These are phyloP conservation scores for Bonia amplexicaulis DNA, from an alignment of 176 grass and related monocot genomes.

Conservation along the genomic window DNA sequence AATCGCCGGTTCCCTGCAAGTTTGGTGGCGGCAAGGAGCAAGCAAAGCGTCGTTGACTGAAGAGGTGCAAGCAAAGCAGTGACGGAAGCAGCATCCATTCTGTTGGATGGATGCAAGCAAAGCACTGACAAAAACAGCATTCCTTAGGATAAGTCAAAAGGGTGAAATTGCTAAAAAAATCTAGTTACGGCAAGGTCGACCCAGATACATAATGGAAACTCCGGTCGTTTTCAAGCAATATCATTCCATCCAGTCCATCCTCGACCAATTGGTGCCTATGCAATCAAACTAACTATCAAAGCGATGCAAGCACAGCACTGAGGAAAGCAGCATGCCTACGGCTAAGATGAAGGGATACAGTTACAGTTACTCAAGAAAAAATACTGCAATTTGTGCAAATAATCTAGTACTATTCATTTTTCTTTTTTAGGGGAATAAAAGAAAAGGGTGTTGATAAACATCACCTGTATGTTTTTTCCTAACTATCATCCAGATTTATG, in stretches of 20 bases:
- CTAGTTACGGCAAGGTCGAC: neutral
- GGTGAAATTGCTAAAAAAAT: neutral
- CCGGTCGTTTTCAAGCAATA: neutral
- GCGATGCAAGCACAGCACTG: neutral
- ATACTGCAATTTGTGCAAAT: neutral
- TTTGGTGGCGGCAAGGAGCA: neutral
- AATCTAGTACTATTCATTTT: no score
- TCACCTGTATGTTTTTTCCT: no score
- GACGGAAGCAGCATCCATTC: neutral
- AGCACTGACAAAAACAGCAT: neutral
- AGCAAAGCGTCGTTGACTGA: neutral
- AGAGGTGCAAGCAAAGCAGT: neutral
- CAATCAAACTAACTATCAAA: neutral
- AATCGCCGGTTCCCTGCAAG: neutral
- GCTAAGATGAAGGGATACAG: neutral
- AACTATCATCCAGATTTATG: no score
- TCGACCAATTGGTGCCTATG: neutral
- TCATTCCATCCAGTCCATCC: neutral
- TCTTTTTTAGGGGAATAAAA: no score
- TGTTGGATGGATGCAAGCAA: neutral
- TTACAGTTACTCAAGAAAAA: neutral
- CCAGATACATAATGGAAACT: neutral
- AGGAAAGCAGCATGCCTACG: neutral
- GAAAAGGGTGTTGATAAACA: no score
- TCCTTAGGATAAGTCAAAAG: neutral